These are phyloP conservation scores for Salix arbutifolia DNA, from an alignment of 345 rosid species.

Conservation along the genomic window DNA sequence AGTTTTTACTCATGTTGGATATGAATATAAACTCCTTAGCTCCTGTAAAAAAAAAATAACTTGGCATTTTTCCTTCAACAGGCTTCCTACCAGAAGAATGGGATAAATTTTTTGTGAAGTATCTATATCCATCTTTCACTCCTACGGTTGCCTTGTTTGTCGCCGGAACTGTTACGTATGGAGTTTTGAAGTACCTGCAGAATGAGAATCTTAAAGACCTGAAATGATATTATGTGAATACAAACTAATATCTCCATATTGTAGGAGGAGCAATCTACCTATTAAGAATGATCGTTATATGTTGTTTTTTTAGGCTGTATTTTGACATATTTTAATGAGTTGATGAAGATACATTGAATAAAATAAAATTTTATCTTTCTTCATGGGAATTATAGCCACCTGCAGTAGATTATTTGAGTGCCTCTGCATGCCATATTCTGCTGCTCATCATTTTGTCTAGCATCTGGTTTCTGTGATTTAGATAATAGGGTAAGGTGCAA, in stretches of 20 bases:
- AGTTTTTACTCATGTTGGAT: not conserved
- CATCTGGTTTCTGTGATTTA: not conserved
- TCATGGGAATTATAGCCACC: not conserved
- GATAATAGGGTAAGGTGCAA: not conserved
- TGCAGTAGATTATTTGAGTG: not conserved
- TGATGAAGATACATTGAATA: not conserved
- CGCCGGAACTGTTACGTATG: constrained; percentile 73
- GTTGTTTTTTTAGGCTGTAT: not conserved
- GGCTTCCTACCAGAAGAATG: constrained; percentile 83
- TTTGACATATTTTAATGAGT: not conserved
- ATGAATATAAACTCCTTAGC: not conserved
- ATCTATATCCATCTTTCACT: constrained; percentile 76
- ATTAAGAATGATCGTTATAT: not conserved
- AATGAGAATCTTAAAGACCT: constrained; percentile 62
- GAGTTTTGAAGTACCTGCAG: constrained; percentile 72
- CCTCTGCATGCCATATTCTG: not conserved
- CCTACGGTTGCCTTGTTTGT: constrained; percentile 70
- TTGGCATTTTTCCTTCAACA: constrained; percentile 27
- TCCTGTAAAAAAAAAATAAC: not conserved
- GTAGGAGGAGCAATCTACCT: not conserved
- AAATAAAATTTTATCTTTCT: not conserved
- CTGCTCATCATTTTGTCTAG: not conserved
- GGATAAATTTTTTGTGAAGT: constrained; percentile 79
- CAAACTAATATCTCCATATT: constrained; percentile 4
- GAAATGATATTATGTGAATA: constrained; percentile 29